Base-by-base conservation (phyloP, 2,329 filamentous ascomycete genomes). In the Pseudogymnoascus sp. region DNA sequence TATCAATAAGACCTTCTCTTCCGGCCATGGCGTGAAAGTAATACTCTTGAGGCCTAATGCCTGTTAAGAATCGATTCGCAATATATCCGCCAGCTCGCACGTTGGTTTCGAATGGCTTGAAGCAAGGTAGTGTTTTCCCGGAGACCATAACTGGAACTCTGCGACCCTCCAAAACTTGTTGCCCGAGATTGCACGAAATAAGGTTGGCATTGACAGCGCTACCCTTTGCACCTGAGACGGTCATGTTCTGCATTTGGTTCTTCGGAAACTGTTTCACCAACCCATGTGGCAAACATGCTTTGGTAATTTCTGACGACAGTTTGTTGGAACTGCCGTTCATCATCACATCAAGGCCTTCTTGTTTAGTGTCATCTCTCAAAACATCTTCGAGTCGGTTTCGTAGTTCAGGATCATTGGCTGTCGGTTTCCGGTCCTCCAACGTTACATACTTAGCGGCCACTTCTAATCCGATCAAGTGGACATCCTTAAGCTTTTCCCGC, bases 11-110 rank as follows among this genome's bases (percentile, higher is more conserved):
- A 80, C 94, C 94, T 81, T 99, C 95, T 78, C 94, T 86, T 69
- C 95, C 95, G 72, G 93, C 94, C 95, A 99, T 99, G 75, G 95
- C 92, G 83, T 99, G 94, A 80, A 99, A 99, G 75, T 93, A 99
- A 75, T 97, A 99, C 74, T 99, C 95, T 72, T 99, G 94, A 4
- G 94, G 94, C 62, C 93, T 87, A 65, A 99, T 94, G 64, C 94
- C 94, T 23, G 95, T 99, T 81, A 99, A 89, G 83, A 99, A 99
- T 73, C 94, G 91, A 72, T 95, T 91, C 59, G 90, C 89, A 67
- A 99, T 90, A 76, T 96, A 99, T 16, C 94, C 94, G 70, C 92
- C 92, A 60, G 94, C 94, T 68, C 92, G 83, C 6, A 96, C 83
- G 68, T 92, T 86, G 0, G 92, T 93, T 69, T 99, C 94, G 70